Conservation (phyloP, 306 rosid genomes). For the Quercus aquifolioides region DNA sequence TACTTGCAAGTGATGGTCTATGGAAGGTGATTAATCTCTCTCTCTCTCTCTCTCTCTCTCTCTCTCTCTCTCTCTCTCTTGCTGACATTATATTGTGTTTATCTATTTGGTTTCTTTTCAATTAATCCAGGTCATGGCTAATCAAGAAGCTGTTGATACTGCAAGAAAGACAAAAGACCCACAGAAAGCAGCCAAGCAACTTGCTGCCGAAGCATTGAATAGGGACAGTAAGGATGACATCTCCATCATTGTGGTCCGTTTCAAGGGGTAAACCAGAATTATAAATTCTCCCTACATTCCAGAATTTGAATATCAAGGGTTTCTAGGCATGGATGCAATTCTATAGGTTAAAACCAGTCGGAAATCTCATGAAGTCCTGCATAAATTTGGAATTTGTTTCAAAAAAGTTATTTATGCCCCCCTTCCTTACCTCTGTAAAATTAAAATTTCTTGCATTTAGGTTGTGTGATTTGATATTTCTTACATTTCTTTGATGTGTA, state of each 20-base stretch:
- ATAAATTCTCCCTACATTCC: conserved; percentile 7
- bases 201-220: conserved; percentile 63
- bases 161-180: conserved; percentile 67
- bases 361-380: conserved; percentile 22
- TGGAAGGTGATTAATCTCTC: conserved; percentile 64
- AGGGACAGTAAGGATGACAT: conserved; percentile 87
- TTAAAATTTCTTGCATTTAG: conserved; percentile 39
- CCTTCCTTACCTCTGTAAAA: conserved; percentile 33
- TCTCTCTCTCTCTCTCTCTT: background rate
- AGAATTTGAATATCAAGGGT: conserved; percentile 26
- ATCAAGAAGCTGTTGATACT: conserved; percentile 83
- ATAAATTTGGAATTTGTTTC: conserved; percentile 33
- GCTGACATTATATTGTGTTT: background rate
- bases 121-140: conserved; percentile 63
- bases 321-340: conserved; percentile 10
- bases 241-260: conserved; percentile 80
- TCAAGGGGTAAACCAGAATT: conserved; percentile 48
- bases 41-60: background rate
- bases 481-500: conserved; percentile 44
- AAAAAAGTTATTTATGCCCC: conserved; percentile 13
- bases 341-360: conserved; percentile 6
- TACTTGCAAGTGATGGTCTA: conserved; percentile 83
- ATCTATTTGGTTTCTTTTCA: background rate
- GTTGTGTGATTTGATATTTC: conserved; percentile 33
- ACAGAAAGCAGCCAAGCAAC: conserved; percentile 61